phyloP scores from a whole-genome alignment of 352 stramenopile genomes.

The Phytophthora megakarya region DNA sequence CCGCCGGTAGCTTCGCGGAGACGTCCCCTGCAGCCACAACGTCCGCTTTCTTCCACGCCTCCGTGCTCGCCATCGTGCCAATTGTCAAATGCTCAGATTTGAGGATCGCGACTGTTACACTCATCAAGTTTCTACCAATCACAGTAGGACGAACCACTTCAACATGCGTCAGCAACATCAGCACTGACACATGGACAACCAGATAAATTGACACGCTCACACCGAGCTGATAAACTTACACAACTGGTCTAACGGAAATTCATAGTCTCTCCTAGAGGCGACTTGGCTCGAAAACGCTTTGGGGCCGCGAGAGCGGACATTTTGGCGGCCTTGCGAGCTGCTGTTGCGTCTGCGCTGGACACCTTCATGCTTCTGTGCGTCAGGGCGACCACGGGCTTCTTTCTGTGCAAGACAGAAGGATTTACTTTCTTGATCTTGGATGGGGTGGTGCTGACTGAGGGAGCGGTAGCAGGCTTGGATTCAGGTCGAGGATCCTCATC shows the following conservation, averaged over 20 bases:
- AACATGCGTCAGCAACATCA: conserved; percentile 8
- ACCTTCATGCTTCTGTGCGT: conserved; percentile 29
- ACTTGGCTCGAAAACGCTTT: conserved; percentile 43
- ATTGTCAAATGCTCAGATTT: conserved; percentile 26
- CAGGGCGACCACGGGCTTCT: conserved; percentile 24
- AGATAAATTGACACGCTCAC: conserved; percentile 23
- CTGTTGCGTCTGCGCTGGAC: conserved; percentile 6
- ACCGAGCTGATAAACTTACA: conserved; percentile 35
- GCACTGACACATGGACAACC: conserved; percentile 12
- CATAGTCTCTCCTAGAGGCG: conserved; percentile 35
- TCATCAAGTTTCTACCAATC: conserved; percentile 39
- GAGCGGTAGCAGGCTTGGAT: conserved; percentile 9
- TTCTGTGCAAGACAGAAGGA: conserved; percentile 16
- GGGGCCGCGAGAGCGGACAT: conserved; percentile 31
- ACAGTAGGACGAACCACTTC: conserved; percentile 15
- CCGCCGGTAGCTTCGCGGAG: conserved; percentile 27
- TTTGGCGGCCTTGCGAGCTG: conserved; percentile 29
- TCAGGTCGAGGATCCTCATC: conserved; percentile 5
- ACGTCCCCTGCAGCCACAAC: conserved; percentile 3
- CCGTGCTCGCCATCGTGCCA: conserved; percentile 18
- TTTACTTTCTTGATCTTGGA: conserved; percentile 29
- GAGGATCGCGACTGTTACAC: conserved; percentile 25
- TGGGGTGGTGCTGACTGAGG: conserved; percentile 12
- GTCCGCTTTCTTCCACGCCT: conserved; percentile 26
- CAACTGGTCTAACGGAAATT: conserved; percentile 35